Base-by-base conservation (phyloP, 768 basidiomycete species). In the Dioszegia hungarica region DNA sequence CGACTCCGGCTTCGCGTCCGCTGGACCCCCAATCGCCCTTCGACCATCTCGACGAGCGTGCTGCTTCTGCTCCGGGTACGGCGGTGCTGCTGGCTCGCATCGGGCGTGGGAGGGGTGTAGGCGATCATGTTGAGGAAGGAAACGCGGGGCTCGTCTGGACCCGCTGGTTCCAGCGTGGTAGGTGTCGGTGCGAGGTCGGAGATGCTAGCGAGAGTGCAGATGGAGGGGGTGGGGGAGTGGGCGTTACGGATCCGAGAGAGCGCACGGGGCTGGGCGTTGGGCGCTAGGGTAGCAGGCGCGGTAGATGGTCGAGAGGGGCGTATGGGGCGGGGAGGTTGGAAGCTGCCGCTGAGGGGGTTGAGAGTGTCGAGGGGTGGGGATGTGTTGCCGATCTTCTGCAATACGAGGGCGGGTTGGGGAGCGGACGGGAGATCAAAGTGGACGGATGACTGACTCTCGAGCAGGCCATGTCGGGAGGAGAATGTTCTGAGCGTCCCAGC, bases 121-220 rank as follows among this genome's bases (percentile, higher is more conserved):
- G 49, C 49, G 2, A 51, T 36, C 36, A 51, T 38, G 36, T 51
- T 25, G 49, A 51, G 49, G 49, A 51, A 51, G 17, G 49, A 51
- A 5, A 51, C 36, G 8, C 28, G 8, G 11, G 45, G 45, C n/a
- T 46, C 45, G 15, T 46, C 45, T 31, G 27, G 4, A 3, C 4
- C 5, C 14, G 45, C 14, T 28, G 25, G 36, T 36, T 49, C 47
- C n/a, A n/a, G 14, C 31, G 31, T 6, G 20, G 31, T n/a, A 25
- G 34, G 33, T 14, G 29, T 24, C 24, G 49, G 20, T 14, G 34
- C 11, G 24, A 51, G 36, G 24, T 38, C 36, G 36, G 49, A 51
- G 49, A 37, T 51, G 34, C 31, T 34, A 17, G 47, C n/a, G 20
- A 49, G 8, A 36, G 49, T 38, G 33, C 6, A 38, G 28, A 48